Evolutionary conservation across 2,329 filamentous ascomycete species (phyloP).

Genomic region (Capronia americana): DNA sequence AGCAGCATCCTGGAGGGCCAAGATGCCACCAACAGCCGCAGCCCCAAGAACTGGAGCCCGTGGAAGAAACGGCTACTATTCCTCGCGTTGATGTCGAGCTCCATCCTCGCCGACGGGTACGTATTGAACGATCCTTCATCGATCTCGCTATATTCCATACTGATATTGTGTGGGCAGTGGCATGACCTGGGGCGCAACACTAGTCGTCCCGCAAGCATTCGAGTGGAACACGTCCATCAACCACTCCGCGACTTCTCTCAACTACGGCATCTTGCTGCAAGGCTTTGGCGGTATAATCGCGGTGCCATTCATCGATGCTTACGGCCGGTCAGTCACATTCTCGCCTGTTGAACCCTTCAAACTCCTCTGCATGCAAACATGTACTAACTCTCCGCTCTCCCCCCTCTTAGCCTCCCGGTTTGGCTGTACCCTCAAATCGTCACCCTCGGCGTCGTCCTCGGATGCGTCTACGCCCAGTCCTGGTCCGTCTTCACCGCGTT

Average conservation of each 20-base stretch:
- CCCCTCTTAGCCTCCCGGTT: slow-evolving; percentile 46
- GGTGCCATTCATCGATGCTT: slow-evolving; percentile 49
- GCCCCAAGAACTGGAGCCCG: slow-evolving; percentile 44
- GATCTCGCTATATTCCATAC: not conserved
- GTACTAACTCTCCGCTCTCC: not conserved
- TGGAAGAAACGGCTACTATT: slow-evolving; percentile 45
- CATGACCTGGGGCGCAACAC: slow-evolving; percentile 51
- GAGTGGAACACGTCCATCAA: slow-evolving; percentile 46
- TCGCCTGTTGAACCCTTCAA: not conserved
- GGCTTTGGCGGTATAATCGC: slow-evolving; percentile 49
- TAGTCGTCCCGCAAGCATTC: slow-evolving; percentile 48
- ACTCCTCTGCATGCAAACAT: not conserved
- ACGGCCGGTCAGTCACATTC: slow-evolving; percentile 46
- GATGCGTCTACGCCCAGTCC: slow-evolving; percentile 48
- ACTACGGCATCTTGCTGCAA: slow-evolving; percentile 49
- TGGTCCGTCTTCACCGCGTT: slow-evolving; percentile 51
- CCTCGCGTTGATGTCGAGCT: slow-evolving; percentile 46
- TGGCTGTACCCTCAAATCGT: slow-evolving; percentile 52
- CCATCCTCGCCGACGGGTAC: slow-evolving; percentile 47
- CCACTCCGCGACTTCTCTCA: slow-evolving; percentile 49
- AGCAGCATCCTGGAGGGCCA: slow-evolving; percentile 33
- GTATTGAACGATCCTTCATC: slow-evolving; percentile 9
- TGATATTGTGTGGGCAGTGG: slow-evolving; percentile 27
- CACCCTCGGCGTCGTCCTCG: slow-evolving; percentile 49
- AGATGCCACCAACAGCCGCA: slow-evolving; percentile 38